Evolutionary conservation across 2,329 filamentous ascomycete species (phyloP), one percentile per base, ranked within the genome.

Genomic region (Fusarium nurragi): DNA sequence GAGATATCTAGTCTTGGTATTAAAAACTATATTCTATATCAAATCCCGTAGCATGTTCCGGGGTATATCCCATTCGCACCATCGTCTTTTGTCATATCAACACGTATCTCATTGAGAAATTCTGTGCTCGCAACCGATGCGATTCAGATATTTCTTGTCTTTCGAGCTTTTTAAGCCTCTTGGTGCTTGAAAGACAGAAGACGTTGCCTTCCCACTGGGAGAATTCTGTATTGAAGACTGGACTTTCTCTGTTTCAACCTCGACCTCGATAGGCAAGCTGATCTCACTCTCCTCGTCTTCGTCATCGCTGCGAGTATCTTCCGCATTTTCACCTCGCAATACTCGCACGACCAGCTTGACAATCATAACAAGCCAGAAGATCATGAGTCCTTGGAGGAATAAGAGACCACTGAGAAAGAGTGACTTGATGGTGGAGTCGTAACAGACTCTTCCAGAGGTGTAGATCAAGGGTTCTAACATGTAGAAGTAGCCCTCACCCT

Each of bases 301-400:
- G 11, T 88, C 91, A 67, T 97, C 94, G 60, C 92, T 97, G 43
- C 95, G 88, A 11, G 88, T 86, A 73, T 99, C 95, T 63, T 97
- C 93, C 5, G 94, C 93, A 25, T 87, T 83, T 28, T 83, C 86
- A 19, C 94, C 94, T 55, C 90, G 83, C 13, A 93, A 92, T 1
- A 99, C 91, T 50, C 88, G 87, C 25, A 93, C 77, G 66, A 67
- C 59, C 4, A 66, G 14, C 2, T 60, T 67, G 18, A 48, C 38
- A 0, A 98, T 97, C 88, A 97, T 91, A 61, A 82, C 83, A 72
- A 98, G 96, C 95, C 95, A 98, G 59, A 92, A 83, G 21, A 97
- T 79, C 38, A 91, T 93, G 37, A 99, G 84, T 16, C 83, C 81
- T 76, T 98, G 93, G 10, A 99, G 82, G 21, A 89, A 85, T 5